phyloP scores from a whole-genome alignment of 495 filamentous ascomycete species.

The Cenococcum geophilum region DNA sequence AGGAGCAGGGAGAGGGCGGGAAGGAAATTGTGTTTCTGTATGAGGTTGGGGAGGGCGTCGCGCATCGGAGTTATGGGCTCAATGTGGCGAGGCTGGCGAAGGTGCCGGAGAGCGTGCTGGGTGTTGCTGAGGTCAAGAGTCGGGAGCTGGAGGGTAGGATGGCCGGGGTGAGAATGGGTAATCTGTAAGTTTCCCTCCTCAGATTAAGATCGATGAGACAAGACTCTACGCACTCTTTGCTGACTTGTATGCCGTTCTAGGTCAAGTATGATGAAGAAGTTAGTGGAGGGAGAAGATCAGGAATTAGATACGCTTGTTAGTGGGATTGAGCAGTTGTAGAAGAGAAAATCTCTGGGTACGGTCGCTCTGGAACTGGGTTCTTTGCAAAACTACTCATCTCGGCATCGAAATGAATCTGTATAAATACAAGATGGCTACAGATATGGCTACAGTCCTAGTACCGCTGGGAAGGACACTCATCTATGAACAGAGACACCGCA shows the following conservation, averaged over 20 bases:
- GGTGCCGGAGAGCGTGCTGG: conserved; percentile 66
- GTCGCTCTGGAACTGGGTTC: too few relatives aligned
- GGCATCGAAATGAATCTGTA: not conserved
- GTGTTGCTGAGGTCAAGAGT: conserved; percentile 73
- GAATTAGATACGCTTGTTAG: conserved; percentile 31
- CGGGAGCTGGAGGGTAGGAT: conserved; percentile 71
- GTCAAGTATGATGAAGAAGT: conserved; percentile 20
- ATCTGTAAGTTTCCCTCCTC: conserved; percentile 34
- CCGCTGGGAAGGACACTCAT: too few relatives aligned
- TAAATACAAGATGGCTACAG: not conserved
- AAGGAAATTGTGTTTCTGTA: conserved; percentile 45
- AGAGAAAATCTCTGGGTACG: too few relatives aligned
- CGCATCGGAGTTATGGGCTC: conserved; percentile 86
- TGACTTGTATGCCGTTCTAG: conserved; percentile 14
- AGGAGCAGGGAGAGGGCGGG: conserved; percentile 37
- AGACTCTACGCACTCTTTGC: not conserved
- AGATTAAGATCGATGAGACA: not conserved
- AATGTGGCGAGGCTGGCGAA: conserved; percentile 88
- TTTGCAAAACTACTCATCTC: not conserved
- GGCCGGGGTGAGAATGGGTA: conserved; percentile 49
- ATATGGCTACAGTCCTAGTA: too few relatives aligned
- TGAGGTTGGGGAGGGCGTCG: conserved; percentile 74
- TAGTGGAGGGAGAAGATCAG: conserved; percentile 25
- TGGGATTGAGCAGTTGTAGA: conserved; percentile 33
- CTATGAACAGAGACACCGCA: not conserved